Base-by-base conservation (phyloP, 257 asterid genomes). In the Oldenlandia corymbosa region DNA sequence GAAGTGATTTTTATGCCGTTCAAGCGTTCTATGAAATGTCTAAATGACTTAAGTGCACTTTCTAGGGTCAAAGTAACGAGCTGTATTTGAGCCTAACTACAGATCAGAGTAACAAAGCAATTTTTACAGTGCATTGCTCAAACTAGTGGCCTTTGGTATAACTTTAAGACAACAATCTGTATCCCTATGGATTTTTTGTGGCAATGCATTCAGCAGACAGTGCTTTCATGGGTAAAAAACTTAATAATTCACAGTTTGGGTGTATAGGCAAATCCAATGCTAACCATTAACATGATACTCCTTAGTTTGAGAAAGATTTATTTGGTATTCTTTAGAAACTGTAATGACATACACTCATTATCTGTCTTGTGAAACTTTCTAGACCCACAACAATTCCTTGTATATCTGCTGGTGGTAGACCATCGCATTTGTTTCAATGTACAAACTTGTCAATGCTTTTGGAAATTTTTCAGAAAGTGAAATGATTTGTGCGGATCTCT, bases 1-100 rank as follows among this genome's bases (percentile, higher is more conserved):
- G 41, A 18, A 48, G 21, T 32, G 23, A 17, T 41, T 4, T 26
- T 55, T 7, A 21, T 36, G 12, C 31, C 60, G 48, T 47, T 9
- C 14, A 68, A 9, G 26, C 27, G 49, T n/a, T 36, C 37, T 45
- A 51, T 30, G 54, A 41, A 52, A 27, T 60, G 63, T 30, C 62
- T 41, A 14, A 17, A 13, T 20, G 62, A 61, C 23, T 60, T 36
- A 12, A 1, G 23, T 17, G 9, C 45, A 36, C 13, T 8, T 1
- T 24, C 37, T 13, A 24, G 43, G 39, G 18, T 23, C 18, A 20
- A 24, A 64, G n/a, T 26, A n/a, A 52, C 27, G 23, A 65, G 5
- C 21, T 24, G 11, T 64, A 1, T 24, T 1, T 23, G n/a, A n/a
- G n/a, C n/a, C n/a, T n/a, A n/a, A n/a, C n/a, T n/a, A n/a, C n/a